Percentiles rank a stretch among this genome's conserved stretches.
Conservation (phyloP, 2,329 filamentous ascomycete genomes). For the Phyllosticta paracitricarpa region DNA sequence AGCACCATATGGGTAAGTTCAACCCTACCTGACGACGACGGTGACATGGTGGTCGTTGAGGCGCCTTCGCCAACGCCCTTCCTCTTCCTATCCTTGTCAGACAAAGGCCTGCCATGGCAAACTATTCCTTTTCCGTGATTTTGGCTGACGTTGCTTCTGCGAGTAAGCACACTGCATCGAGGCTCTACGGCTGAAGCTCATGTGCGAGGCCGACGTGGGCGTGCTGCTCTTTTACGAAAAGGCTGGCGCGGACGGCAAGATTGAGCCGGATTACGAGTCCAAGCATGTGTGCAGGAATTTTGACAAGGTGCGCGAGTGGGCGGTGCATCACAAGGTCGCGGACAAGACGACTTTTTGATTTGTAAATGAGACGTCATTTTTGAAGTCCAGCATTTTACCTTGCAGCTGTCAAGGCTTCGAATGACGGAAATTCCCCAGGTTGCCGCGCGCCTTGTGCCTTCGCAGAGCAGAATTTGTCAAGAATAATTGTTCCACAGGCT, state of each 20-base stretch:
- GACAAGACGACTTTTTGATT: slow-evolving; percentile 10
- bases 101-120: neutral
- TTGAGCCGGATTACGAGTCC: slow-evolving; percentile 22
- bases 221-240: slow-evolving; percentile 18
- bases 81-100: neutral
- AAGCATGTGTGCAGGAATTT: slow-evolving; percentile 26
- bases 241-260: slow-evolving; percentile 13
- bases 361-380: neutral
- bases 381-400: neutral
- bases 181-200: slow-evolving; percentile 26
- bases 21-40: neutral
- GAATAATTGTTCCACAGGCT: too few species aligned
- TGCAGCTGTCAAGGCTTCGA: neutral
- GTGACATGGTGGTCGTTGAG: too few species aligned
- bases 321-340: slow-evolving; percentile 23
- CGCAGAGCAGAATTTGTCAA: too few species aligned
- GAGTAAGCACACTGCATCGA: slow-evolving; percentile 25
- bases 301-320: slow-evolving; percentile 24
- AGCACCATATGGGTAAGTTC: neutral
- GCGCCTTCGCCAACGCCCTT: neutral
- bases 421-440: neutral
- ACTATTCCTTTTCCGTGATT: neutral
- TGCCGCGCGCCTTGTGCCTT: too few species aligned
- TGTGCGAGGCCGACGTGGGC: slow-evolving; percentile 26
- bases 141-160: neutral